Evolutionary conservation across 2,329 filamentous ascomycete species (phyloP).

Genomic region (Paraphoma chrysanthemicola): DNA sequence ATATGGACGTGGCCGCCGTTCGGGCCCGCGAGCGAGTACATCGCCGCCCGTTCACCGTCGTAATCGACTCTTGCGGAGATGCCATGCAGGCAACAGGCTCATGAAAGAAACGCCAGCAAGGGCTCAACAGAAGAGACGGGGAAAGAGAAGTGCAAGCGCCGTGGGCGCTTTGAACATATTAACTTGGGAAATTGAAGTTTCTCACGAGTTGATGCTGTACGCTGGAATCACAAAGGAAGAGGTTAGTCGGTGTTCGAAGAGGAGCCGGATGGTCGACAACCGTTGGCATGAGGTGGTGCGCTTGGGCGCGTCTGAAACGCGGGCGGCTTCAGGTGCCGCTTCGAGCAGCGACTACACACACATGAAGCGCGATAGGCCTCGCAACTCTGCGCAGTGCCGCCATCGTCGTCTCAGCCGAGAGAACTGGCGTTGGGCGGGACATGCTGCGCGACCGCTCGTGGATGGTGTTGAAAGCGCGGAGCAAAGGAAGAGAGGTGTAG

Average conservation of each 20-base stretch:
- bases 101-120: conserved; percentile 38
- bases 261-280: conserved; percentile 37
- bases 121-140: conserved; percentile 37
- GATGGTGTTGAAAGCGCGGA: conserved; percentile 8
- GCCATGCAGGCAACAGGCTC: conserved; percentile 47
- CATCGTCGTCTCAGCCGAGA: conserved; percentile 41
- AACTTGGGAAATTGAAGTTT: conserved; percentile 37
- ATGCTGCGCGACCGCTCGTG: conserved; percentile 10
- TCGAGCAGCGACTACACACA: conserved; percentile 42
- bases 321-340: conserved; percentile 44
- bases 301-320: conserved; percentile 45
- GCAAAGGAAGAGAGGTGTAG: neutral
- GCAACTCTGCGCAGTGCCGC: conserved; percentile 28
- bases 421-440: conserved; percentile 15
- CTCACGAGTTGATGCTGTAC: conserved; percentile 29
- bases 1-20: conserved; percentile 34
- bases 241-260: conserved; percentile 33
- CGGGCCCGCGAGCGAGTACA: conserved; percentile 48
- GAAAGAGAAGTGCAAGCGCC: conserved; percentile 38
- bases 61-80: conserved; percentile 45
- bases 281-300: conserved; percentile 44
- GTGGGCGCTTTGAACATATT: conserved; percentile 46
- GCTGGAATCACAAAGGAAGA: conserved; percentile 30
- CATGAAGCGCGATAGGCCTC: conserved; percentile 47
- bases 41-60: conserved; percentile 47